A percentile compares a stretch with the other conserved stretches of the same genome.
These are phyloP conservation scores for Hypoxylon sp. DNA, from an alignment of 2,329 filamentous ascomycete genomes.

Conservation along the genomic window DNA sequence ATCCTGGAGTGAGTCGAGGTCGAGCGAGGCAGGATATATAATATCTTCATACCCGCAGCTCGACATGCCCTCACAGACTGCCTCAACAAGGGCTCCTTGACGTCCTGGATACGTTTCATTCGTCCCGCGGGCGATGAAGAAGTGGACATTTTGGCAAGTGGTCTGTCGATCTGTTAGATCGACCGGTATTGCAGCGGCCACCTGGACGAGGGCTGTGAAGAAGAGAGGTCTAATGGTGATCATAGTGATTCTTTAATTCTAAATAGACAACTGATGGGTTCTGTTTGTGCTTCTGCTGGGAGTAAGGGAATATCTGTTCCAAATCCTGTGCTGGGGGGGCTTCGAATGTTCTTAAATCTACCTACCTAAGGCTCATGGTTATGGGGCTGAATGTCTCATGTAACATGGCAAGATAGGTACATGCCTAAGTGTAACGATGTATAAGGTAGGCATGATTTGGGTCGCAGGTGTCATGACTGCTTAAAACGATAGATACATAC, in stretches of 20 bases:
- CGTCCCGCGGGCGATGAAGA: slow-evolving; percentile 13
- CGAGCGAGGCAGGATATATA: slow-evolving; percentile 38
- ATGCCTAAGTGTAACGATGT: not conserved
- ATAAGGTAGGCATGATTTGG: not conserved
- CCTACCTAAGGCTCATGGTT: not conserved
- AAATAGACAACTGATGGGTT: not conserved
- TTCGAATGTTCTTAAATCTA: not conserved
- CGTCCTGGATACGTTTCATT: slow-evolving; percentile 45
- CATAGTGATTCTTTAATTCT: not conserved
- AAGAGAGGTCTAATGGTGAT: not conserved
- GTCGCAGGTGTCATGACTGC: not conserved
- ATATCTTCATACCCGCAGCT: slow-evolving; percentile 50
- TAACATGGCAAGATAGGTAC: not conserved
- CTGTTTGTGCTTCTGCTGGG: not conserved
- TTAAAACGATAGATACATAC: not conserved
- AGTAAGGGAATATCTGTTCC: not conserved
- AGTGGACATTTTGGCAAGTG: slow-evolving; percentile 3
- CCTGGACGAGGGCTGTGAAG: not conserved
- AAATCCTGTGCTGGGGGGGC: not conserved
- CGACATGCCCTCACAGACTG: slow-evolving; percentile 45
- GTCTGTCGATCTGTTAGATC: not conserved
- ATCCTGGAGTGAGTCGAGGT: slow-evolving; percentile 34
- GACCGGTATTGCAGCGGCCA: not conserved
- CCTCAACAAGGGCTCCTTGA: slow-evolving; percentile 43
- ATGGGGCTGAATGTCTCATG: not conserved